Base-by-base conservation (phyloP, 202 grass and related monocot species). In the Zizania palustris region DNA sequence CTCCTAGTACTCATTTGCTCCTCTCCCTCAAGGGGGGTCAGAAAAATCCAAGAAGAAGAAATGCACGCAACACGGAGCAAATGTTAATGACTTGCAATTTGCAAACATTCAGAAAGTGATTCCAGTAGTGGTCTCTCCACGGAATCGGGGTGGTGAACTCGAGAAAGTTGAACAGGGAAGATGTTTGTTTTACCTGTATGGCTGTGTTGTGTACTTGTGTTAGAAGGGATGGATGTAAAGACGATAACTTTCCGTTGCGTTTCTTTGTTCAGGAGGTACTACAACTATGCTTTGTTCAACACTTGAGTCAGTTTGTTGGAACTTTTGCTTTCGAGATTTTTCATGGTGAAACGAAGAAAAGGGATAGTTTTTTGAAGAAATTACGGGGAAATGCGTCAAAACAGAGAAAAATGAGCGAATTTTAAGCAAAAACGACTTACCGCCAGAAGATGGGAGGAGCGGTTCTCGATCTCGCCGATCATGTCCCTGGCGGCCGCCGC, bases 401-500 rank as follows among this genome's bases (percentile, higher is more conserved):
- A 71, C 12, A 55, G 11, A 18, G 36, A 6, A 6, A 19, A 37
- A 70, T 22, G 3, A 62, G 11, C 9, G 20, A 53, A 45, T 53
- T 54, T 37, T 12, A 22, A n/a, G 11, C 38, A 82, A 54, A 43
- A 18, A 18, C 55, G 1, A 58, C 96, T 95, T 79, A 99, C 96
- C 53, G 96, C 96, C 21, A 95, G 83, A 54, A 99, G 96, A 82
- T 99, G 92, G 50, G 92, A 16, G 5, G 96, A 99, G 44, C 96
- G 96, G 68, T 99, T 99, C 80, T 99, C 96, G 64, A 99, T 99
- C 67, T 99, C 96, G 72, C 96, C 96, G 72, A 99, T 99, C 96
- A 99, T 99, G 85, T 95, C 92, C 35, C 96, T 77, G 38, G 88
- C 81, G 45, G 83, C 85, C 20, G 92, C 70, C 36, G 81, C 78